Evolutionary conservation across 2,329 filamentous ascomycete genomes (phyloP).

Genomic region (Cadophora sp.): DNA sequence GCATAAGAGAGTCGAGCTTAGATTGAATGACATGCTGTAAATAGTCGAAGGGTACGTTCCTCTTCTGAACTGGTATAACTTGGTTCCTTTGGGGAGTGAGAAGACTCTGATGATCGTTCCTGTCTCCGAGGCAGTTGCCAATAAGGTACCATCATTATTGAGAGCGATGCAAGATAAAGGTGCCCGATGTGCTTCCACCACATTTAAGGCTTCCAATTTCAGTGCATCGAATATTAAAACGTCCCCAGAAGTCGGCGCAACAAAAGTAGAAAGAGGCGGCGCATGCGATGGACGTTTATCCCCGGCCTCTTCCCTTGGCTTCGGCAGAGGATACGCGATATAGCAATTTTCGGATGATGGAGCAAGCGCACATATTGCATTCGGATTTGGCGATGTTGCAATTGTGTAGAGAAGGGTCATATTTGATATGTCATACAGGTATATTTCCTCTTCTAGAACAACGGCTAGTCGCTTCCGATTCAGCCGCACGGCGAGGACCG

Average conservation of each 20-base stretch:
- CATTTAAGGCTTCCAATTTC: constrained; percentile 90
- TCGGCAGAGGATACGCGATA: constrained; percentile 89
- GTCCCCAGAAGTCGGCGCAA: constrained; percentile 86
- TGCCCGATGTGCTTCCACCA: constrained; percentile 92
- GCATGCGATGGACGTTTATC: constrained; percentile 76
- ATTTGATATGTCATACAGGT: constrained; percentile 98
- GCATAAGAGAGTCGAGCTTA: constrained; percentile 88
- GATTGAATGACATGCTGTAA: constrained; percentile 99
- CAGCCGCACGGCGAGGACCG: constrained; percentile 89
- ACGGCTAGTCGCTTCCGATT: constrained; percentile 95
- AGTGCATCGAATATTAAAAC: constrained; percentile 92
- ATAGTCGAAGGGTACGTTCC: constrained; percentile 96
- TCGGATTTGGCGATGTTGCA: constrained; percentile 90
- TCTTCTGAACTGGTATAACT: constrained; percentile 93
- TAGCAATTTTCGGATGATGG: constrained; percentile 96
- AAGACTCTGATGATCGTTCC: constrained; percentile 98
- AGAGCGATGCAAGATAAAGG: constrained; percentile 89
- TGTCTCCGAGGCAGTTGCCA: constrained; percentile 96
- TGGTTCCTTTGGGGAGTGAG: constrained; percentile 86
- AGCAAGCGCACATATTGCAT: constrained; percentile 89
- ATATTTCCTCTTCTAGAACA: constrained; percentile 94
- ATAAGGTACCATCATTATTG: constrained; percentile 88
- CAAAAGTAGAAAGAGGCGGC: constrained; percentile 78
- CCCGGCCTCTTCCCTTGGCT: constrained; percentile 66
- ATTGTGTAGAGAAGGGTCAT: constrained; percentile 96